Base-by-base conservation (phyloP, 257 asterid species). In the Coffea canephora region DNA sequence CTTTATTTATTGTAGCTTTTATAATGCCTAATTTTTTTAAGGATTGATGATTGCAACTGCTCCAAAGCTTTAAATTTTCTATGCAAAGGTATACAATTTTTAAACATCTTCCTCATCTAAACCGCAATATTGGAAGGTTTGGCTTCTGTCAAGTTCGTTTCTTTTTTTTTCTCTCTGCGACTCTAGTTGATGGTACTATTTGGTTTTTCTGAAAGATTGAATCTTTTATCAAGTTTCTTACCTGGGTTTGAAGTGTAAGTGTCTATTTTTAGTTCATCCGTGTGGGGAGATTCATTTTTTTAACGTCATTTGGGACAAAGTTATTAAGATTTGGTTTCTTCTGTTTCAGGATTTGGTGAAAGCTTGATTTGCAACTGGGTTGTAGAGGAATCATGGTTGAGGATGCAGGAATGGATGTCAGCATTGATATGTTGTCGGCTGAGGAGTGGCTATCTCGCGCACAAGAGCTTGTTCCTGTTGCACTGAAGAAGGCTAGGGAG, bases 391-490 rank as follows among this genome's bases (percentile, higher is more conserved):
- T 69, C 90, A 95, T 95, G 98, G 92, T 86, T 55, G 93, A 91
- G 83, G 96, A 88, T 67, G 76, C 81, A 25, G 89, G 85, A 79
- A 67, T 78, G 71, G 86, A 55, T 68, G 72, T 83, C 45, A 82
- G 46, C 61, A 84, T 71, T 36, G 89, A 87, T 54, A 52, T 73
- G 68, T 65, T 86, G 43, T 86, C 99, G 1, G 89, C 90, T 0
- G 99, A 95, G 78, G 99, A 93, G 79, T 93, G 93, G 87, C 87
- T 93, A 43, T 87, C 90, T 39, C 82, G 80, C 49, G 97, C 96
- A 1, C 97, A 89, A 71, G 91, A 82, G 69, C 95, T 95, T 6
- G 93, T 95, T 48, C 98, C 98, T 3, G 79, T 43, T 59, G 97
- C 98, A 2, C 81, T 93, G 77, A 85, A 82, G 82, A 91, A 87